Conservation (phyloP, 345 rosid species). For the Limnanthes douglasii region DNA sequence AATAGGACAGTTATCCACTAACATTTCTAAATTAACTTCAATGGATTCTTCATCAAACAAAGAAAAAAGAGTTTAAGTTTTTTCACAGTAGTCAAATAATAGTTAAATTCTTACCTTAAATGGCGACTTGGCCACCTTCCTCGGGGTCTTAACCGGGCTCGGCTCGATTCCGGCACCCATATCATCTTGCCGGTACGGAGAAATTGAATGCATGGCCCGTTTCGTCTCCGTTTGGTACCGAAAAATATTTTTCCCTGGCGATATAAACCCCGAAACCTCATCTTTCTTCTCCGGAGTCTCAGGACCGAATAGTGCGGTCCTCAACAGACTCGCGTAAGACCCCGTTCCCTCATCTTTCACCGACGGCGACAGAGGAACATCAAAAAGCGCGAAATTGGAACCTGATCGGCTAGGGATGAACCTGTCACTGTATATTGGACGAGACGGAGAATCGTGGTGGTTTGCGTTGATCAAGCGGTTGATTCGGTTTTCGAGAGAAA, state of each 20-base stretch:
- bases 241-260: slow-evolving; percentile 50
- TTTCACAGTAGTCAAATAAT: no score
- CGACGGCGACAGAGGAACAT: slow-evolving; percentile 29
- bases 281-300: slow-evolving; percentile 68
- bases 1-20: no score
- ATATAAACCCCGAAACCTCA: slow-evolving; percentile 12
- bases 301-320: slow-evolving; percentile 72
- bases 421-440: slow-evolving; percentile 72
- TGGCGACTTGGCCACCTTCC: slow-evolving; percentile 89
- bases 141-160: slow-evolving; percentile 58
- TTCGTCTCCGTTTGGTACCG: slow-evolving; percentile 78
- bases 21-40: no score
- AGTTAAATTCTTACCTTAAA: slow-evolving; percentile 54
- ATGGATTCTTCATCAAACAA: no score
- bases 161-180: slow-evolving; percentile 40
- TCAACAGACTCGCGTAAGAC: slow-evolving; percentile 54
- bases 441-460: slow-evolving; percentile 50
- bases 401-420: slow-evolving; percentile 92
- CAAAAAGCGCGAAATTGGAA: slow-evolving; percentile 77
- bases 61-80: no score
- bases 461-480: slow-evolving; percentile 59
- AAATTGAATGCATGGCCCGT: slow-evolving; percentile 41
- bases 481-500: slow-evolving; percentile 32
- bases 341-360: slow-evolving; percentile 56
- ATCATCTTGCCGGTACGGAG: slow-evolving; percentile 50